These are phyloP conservation scores for Solanum corneliomulleri DNA, from an alignment of 257 asterid species.

Conservation along the genomic window DNA sequence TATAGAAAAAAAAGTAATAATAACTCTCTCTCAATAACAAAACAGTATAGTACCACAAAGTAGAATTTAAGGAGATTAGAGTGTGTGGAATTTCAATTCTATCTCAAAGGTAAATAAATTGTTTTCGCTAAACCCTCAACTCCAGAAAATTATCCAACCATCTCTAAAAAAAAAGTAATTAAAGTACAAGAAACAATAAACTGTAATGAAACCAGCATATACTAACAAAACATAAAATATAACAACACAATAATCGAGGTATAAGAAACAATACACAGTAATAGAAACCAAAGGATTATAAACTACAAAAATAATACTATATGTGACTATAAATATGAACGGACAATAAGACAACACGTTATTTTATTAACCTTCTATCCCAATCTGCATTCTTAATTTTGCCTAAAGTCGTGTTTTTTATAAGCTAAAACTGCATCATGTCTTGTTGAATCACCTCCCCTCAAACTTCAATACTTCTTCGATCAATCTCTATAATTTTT, in stretches of 20 bases:
- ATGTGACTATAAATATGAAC: neutral
- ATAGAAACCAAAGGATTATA: neutral
- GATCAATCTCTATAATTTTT: too few species aligned
- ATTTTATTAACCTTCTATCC: neutral
- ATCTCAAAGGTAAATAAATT: too few species aligned
- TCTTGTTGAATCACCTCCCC: neutral
- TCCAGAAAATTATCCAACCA: too few species aligned
- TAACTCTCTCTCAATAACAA: neutral
- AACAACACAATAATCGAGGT: too few species aligned
- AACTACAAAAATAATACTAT: neutral
- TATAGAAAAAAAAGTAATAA: too few species aligned
- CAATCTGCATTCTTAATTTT: too few species aligned
- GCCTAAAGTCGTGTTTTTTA: too few species aligned
- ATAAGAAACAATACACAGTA: neutral
- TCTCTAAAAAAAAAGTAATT: neutral
- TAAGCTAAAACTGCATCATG: neutral
- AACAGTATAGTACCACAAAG: fast-evolving
- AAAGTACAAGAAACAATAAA: too few species aligned
- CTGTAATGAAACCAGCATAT: too few species aligned
- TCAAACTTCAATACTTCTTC: too few species aligned
- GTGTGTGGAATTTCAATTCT: neutral
- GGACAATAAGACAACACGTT: neutral
- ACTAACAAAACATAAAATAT: too few species aligned
- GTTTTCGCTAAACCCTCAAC: too few species aligned
- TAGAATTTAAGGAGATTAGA: neutral